Evolutionary conservation across 495 filamentous ascomycete species (phyloP).

Genomic region (Tuber umbilicatum): DNA sequence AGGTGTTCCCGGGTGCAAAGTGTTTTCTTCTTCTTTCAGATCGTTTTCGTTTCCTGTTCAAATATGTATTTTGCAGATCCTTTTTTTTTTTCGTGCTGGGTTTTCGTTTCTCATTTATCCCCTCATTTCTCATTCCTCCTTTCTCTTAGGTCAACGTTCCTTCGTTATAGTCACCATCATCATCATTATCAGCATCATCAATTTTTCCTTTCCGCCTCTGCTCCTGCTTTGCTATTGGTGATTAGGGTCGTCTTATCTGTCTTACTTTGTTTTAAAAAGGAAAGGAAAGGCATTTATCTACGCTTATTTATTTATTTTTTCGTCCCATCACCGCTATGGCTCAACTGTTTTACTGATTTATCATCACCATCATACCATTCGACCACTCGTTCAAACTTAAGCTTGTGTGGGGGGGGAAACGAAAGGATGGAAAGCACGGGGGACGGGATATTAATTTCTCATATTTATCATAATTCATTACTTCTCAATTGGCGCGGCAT

Average conservation of each 20-base stretch:
- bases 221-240: neutral
- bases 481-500: neutral
- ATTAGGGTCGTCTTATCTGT: neutral
- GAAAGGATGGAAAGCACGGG: neutral
- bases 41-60: slow-evolving; percentile 17
- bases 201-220: neutral
- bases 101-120: slow-evolving; percentile 9
- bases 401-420: neutral
- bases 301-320: neutral
- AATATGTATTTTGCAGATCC: slow-evolving; percentile 21
- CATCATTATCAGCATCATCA: neutral
- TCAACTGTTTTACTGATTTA: neutral
- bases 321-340: neutral
- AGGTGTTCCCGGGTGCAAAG: slow-evolving; percentile 37
- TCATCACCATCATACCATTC: neutral
- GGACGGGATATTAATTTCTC: neutral
- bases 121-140: neutral
- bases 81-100: slow-evolving; percentile 23
- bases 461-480: neutral
- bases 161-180: neutral
- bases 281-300: neutral
- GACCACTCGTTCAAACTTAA: neutral
- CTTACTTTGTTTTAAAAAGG: neutral
- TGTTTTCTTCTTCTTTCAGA: slow-evolving; percentile 32
- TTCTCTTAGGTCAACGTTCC: neutral